A percentile compares a stretch with the other conserved stretches of the same genome.
Conservation (phyloP, 305 asterid genomes). For the Withania somnifera region DNA sequence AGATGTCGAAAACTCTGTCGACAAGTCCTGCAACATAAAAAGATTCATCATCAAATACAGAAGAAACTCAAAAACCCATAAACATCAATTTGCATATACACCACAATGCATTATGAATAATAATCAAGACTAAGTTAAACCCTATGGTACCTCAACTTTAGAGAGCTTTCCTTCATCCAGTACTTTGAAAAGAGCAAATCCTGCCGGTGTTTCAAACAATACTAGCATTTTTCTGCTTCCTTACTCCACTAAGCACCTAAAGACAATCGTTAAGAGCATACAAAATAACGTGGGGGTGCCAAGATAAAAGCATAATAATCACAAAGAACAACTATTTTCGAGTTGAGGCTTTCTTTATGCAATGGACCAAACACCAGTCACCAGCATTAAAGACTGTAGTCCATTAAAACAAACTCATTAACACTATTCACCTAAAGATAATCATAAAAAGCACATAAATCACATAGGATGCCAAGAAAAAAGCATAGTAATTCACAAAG, state of each 20-base stretch:
- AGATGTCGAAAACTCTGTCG: slow-evolving; percentile 50
- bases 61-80: neutral
- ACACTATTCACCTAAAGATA: neutral
- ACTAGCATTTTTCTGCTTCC: slow-evolving; percentile 31
- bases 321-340: neutral
- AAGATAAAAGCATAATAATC: neutral
- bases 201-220: slow-evolving; percentile 77
- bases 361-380: neutral
- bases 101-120: neutral
- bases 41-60: neutral
- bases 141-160: slow-evolving; percentile 50
- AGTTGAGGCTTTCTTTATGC: too few relatives aligned
- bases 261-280: neutral
- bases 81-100: neutral
- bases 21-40: slow-evolving; percentile 45
- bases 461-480: neutral
- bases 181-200: slow-evolving; percentile 80
- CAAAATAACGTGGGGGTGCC: neutral
- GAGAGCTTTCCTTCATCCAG: slow-evolving; percentile 71
- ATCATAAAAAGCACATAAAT: neutral
- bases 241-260: neutral
- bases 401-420: neutral
- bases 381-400: neutral
- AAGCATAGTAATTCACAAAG: neutral
- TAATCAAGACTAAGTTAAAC: neutral